phyloP scores from a whole-genome alignment of 768 basidiomycete species.

The Boletus rufocinnamomeus region DNA sequence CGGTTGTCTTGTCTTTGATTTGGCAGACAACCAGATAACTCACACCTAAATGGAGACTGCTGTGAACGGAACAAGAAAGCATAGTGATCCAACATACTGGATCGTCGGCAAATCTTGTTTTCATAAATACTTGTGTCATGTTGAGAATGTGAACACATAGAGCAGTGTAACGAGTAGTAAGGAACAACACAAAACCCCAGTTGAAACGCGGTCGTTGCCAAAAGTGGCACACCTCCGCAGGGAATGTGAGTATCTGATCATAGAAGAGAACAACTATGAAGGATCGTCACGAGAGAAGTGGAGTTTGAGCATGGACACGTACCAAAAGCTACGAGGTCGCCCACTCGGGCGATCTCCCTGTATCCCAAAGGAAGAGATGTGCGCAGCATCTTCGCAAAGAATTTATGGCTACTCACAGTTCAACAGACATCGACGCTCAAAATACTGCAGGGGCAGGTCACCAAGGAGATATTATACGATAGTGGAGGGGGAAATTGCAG shows the following conservation, averaged over 20 bases:
- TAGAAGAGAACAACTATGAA: slow-evolving; percentile 38
- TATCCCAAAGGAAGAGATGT: neutral
- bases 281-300: neutral
- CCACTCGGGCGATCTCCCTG: neutral
- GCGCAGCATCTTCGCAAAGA: no score
- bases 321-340: slow-evolving; percentile 10
- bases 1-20: neutral
- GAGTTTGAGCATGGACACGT: neutral
- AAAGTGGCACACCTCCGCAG: slow-evolving; percentile 43
- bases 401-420: slow-evolving; percentile 3
- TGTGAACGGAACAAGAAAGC: neutral
- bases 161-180: slow-evolving; percentile 43
- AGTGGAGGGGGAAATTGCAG: no score
- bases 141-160: slow-evolving; percentile 42
- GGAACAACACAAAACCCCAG: slow-evolving; percentile 41
- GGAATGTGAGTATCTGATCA: slow-evolving; percentile 50
- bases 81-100: slow-evolving; percentile 27
- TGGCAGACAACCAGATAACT: neutral
- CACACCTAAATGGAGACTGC: slow-evolving; percentile 8
- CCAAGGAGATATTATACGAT: no score
- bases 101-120: neutral
- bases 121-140: slow-evolving; percentile 38
- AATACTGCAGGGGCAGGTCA: neutral
- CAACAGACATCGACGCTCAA: neutral
- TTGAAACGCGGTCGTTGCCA: slow-evolving; percentile 40